Base-by-base conservation (phyloP, 1,284 basidiomycete genomes). In the Cutaneotrichosporon sp. region DNA sequence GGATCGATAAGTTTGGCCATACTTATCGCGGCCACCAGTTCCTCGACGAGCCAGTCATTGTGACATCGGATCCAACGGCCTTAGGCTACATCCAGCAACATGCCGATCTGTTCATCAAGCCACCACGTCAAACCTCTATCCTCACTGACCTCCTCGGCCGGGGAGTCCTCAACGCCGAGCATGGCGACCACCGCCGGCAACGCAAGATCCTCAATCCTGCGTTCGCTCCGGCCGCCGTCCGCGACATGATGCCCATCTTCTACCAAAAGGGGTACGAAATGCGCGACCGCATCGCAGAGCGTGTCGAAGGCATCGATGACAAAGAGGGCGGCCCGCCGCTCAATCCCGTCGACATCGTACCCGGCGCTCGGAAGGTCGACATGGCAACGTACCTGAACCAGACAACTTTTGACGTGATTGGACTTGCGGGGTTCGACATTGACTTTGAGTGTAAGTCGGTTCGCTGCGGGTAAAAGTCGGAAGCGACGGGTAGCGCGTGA, bases 351-450 rank as follows among this genome's bases (percentile, higher is more conserved):
- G 56, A 58, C 46, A 19, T 35, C 16, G 46, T 54, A 1, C 46
- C 52, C 3, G 56, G 56, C 17, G 49, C 49, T 3, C 32, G 39
- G 44, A 51, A 51, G 49, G 42, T 58, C 16, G 52, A 58, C 43
- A 42, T 54, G 26, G 35, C 38, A 12, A 29, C 35, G 31, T 51
- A 24, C 19, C 42, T 58, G 20, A 51, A 49, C 33, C 35, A 81
- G 80, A 75, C 85, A 6, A 82, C 83, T 2, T 75, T 86, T 12
- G 85, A 86, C 59, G 78, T 84, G 43, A 85, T 88, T 47, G 83
- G 83, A 7, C 75, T 82, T 35, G 82, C 85, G 26, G 82, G 82
- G 10, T 84, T 84, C 58, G 82, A 79, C 25, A 84, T 84, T 68
- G 57, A 72, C 16, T 83, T 85, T 35, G 50, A 65, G 4, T 55